Conservation (phyloP, 768 basidiomycete genomes). For the Lentinus brumalis region DNA sequence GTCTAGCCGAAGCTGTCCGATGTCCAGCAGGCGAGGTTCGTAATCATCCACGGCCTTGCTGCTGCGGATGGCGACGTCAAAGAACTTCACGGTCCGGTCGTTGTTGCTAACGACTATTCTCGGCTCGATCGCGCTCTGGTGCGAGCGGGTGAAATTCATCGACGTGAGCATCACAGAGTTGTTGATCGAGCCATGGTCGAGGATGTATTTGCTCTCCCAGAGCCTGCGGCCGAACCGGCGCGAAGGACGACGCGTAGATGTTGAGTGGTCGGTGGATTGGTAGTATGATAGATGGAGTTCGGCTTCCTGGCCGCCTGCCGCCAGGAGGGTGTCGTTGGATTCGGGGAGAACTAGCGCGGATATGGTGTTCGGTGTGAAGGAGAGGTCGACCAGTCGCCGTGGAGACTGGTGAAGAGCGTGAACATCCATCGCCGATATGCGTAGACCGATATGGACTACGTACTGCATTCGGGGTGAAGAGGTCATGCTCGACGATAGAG, state of each 20-base stretch:
- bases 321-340: constrained; percentile 61
- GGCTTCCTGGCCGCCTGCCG: constrained; percentile 73
- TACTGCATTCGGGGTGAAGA: constrained; percentile 49
- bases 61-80: constrained; percentile 64
- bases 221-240: constrained; percentile 24
- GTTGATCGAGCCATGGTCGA: constrained; percentile 70
- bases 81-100: constrained; percentile 79
- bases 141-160: constrained; percentile 57
- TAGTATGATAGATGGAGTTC: constrained; percentile 69
- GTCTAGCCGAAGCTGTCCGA: constrained; percentile 56
- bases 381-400: constrained; percentile 52
- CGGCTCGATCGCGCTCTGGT: constrained; percentile 70
- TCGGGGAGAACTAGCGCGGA: constrained; percentile 55
- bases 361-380: constrained; percentile 66
- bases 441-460: constrained; percentile 27
- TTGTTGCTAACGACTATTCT: constrained; percentile 86
- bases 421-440: background rate
- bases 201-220: constrained; percentile 59
- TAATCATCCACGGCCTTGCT: constrained; percentile 25
- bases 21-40: constrained; percentile 30
- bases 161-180: constrained; percentile 75
- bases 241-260: constrained; percentile 12
- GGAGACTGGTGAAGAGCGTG: constrained; percentile 29
- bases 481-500: constrained; percentile 63
- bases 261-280: constrained; percentile 17